phyloP scores from a whole-genome alignment of 768 basidiomycete genomes.

The Leucocoprinus sp. region DNA sequence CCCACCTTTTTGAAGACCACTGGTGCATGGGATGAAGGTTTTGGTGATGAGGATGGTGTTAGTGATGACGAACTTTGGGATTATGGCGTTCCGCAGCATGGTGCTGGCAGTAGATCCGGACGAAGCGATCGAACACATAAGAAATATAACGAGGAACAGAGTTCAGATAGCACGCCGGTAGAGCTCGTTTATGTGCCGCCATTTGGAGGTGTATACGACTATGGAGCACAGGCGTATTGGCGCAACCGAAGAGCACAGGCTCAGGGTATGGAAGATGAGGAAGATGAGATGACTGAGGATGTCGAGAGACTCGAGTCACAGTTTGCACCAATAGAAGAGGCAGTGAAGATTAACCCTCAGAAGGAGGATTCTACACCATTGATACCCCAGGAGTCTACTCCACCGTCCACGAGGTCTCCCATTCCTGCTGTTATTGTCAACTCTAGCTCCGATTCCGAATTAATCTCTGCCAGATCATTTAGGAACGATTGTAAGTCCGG shows the following conservation, averaged over 20 bases:
- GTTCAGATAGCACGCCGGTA: conserved; percentile 41
- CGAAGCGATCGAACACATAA: conserved; percentile 7
- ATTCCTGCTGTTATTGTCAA: conserved; percentile 8
- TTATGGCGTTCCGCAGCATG: conserved; percentile 7
- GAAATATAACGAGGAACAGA: conserved; percentile 17
- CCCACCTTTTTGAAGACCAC: conserved; percentile 82
- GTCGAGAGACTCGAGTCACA: conserved; percentile 10
- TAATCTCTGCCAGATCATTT: not conserved
- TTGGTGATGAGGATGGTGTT: conserved; percentile 35
- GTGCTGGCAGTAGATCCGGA: conserved; percentile 7
- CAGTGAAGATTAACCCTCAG: conserved; percentile 11
- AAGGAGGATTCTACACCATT: not conserved
- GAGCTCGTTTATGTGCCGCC: conserved; percentile 69
- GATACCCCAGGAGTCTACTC: conserved; percentile 3
- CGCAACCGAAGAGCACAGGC: conserved; percentile 15
- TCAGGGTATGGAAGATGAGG: conserved; percentile 16
- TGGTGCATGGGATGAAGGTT: conserved; percentile 41
- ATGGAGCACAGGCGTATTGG: conserved; percentile 12
- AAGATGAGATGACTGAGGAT: conserved; percentile 18
- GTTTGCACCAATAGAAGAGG: conserved; percentile 12
- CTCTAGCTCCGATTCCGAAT: not conserved
- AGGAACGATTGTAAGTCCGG: not conserved
- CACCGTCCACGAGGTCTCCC: conserved; percentile 5
- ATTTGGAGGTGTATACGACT: conserved; percentile 27
- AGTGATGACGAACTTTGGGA: conserved; percentile 27